Evolutionary conservation across 2,329 filamentous ascomycete genomes (phyloP).

Genomic region (Waltergamsia citrina): DNA sequence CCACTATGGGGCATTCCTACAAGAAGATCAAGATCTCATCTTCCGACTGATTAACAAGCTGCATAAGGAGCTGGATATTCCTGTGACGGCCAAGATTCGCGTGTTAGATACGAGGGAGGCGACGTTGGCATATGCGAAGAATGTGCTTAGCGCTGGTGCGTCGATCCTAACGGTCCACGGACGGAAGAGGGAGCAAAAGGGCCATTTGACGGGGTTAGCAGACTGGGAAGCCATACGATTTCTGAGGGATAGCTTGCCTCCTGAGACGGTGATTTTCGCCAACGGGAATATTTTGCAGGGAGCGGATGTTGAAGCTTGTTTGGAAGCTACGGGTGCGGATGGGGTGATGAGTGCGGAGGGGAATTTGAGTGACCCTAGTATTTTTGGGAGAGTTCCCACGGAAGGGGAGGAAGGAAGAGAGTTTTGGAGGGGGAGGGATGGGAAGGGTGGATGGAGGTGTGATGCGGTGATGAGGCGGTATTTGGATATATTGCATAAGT

Average conservation of each 20-base stretch:
- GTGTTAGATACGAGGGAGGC: conserved; percentile 79
- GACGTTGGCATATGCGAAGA: conserved; percentile 81
- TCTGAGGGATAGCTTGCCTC: conserved; percentile 71
- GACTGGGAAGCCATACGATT: conserved; percentile 85
- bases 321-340: conserved; percentile 79
- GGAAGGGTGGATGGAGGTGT: conserved; percentile 76
- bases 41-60: conserved; percentile 75
- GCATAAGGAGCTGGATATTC: conserved; percentile 67
- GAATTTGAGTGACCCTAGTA: conserved; percentile 81
- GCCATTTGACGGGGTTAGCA: conserved; percentile 85
- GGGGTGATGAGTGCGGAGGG: conserved; percentile 95
- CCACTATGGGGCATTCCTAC: conserved; percentile 87
- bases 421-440: conserved; percentile 76
- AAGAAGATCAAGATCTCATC: conserved; percentile 83
- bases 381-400: conserved; percentile 65
- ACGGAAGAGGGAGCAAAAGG: conserved; percentile 82
- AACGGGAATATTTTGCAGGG: conserved; percentile 89
- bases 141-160: conserved; percentile 77
- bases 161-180: conserved; percentile 94
- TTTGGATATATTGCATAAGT: conserved; percentile 76
- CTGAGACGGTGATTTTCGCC: conserved; percentile 88
- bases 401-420: conserved; percentile 60
- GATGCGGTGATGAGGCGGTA: conserved; percentile 85
- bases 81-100: conserved; percentile 91
- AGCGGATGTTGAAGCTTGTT: conserved; percentile 66